These are phyloP conservation scores for Leishmania braziliensis DNA, from an alignment of 208 protist genomes.

Conservation along the genomic window DNA sequence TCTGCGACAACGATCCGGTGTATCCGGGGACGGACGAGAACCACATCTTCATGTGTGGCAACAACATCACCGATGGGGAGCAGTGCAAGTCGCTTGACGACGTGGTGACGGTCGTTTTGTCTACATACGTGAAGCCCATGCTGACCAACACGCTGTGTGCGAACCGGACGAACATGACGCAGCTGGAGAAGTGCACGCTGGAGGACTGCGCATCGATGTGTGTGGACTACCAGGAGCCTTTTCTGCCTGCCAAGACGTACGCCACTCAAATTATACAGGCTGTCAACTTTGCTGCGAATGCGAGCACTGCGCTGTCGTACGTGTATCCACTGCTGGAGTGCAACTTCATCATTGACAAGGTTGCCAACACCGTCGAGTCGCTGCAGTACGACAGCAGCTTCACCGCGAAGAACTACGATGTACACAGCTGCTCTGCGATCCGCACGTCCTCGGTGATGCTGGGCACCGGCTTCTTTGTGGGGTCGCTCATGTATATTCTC, in stretches of 20 bases:
- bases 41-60: constrained; percentile 58
- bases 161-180: constrained; percentile 40
- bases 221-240: constrained; percentile 30
- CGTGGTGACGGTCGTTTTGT: constrained; percentile 33
- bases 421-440: constrained; percentile 47
- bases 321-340: constrained; percentile 69
- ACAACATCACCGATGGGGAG: constrained; percentile 13
- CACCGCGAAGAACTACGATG: not conserved
- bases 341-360: constrained; percentile 79
- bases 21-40: constrained; percentile 15
- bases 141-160: constrained; percentile 54
- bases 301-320: constrained; percentile 60
- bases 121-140: constrained; percentile 48
- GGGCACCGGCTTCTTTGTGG: constrained; percentile 73
- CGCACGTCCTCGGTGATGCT: constrained; percentile 54
- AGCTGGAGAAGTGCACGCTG: constrained; percentile 60
- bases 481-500: constrained; percentile 70
- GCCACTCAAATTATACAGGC: constrained; percentile 37
- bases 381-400: constrained; percentile 27
- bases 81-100: constrained; percentile 49
- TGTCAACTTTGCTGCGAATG: constrained; percentile 45
- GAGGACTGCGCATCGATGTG: constrained; percentile 46
- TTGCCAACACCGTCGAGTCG: constrained; percentile 48
- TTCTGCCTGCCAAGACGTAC: constrained; percentile 25
- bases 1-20: constrained; percentile 39